Evolutionary conservation across 2,329 filamentous ascomycete genomes (phyloP), one percentile per base, ranked within the genome.

Genomic region (Coleophoma cylindrospora): DNA sequence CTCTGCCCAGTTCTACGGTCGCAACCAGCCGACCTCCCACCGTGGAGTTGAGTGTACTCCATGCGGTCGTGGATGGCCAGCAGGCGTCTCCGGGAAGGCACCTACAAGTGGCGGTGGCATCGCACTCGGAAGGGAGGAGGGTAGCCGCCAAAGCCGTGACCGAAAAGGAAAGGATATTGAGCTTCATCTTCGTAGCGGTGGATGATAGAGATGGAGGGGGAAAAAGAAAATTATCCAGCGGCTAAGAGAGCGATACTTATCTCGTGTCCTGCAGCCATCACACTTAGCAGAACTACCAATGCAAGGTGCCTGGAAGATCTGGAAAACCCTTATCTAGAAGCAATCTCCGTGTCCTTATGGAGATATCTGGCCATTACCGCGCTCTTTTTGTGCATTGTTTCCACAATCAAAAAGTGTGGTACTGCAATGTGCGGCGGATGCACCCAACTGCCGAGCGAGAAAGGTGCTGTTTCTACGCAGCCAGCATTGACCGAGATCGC

Each of bases 1-100:
- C 47, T 5, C 47, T 33, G 13, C 51, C 58, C 27, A 58, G 38
- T 13, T 55, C 55, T 10, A 43, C 32, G 33, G 56, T 50, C 12
- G 45, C 48, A 33, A 58, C 47, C 21, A 58, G 46, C 17, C 48
- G 45, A 13, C 56, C 56, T 33, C 47, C 51, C 15, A 54, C 50
- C 2, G 51, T 56, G 17, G 40, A 41, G 41, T 58, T 58, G 34
- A 58, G 45, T 9, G n/a, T 32, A 22, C 45, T 34, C 55, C 55
- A 58, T 14, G 36, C 44, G 14, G 45, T 19, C 21, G 32, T 19
- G 4, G 50, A 48, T 7, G 56, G 56, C 56, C 56, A 58, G 21
- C 47, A 50, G 11, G 40, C 50, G 41, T 58, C 56, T 27, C 56
- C 56, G 13, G 56, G 56, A 32, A 58, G 48, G 33, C 48, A 55